phyloP scores from a whole-genome alignment of 2,329 filamentous ascomycete genomes.

The Neobulgaria alba region DNA sequence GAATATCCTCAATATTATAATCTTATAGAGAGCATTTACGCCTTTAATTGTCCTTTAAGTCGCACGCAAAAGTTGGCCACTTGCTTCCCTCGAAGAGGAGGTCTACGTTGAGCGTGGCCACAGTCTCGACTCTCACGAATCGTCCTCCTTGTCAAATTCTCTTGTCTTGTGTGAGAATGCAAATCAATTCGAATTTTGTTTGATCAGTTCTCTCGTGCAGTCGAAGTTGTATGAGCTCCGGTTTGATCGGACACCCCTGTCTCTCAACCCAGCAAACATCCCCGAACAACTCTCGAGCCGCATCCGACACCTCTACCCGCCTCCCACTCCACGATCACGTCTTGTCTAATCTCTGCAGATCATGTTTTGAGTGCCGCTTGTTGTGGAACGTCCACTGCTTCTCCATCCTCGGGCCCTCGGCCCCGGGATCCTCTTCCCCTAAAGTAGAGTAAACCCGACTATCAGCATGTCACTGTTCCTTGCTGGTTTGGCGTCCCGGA shows the following conservation, averaged over 20 bases:
- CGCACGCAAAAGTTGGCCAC: not conserved
- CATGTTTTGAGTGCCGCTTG: slow-evolving; percentile 13
- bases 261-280: no score
- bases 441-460: no score
- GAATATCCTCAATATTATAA: no score
- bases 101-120: not conserved
- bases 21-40: no score
- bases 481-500: not conserved
- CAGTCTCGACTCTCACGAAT: not conserved
- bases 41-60: not conserved
- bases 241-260: slow-evolving; percentile 11
- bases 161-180: slow-evolving; percentile 5
- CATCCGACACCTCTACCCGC: no score
- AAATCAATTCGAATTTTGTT: slow-evolving; percentile 11
- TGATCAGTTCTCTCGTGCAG: slow-evolving; percentile 12
- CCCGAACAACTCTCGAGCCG: not conserved
- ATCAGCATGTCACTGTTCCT: slow-evolving; percentile 6
- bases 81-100: slow-evolving; percentile 1
- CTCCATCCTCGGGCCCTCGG: slow-evolving; percentile 7
- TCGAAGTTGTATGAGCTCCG: slow-evolving; percentile 19
- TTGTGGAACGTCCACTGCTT: slow-evolving; percentile 14
- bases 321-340: slow-evolving; percentile 4
- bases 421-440: not conserved
- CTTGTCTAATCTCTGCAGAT: slow-evolving; percentile 6
- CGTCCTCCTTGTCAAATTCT: not conserved